Evolutionary conservation across 495 filamentous ascomycete species (phyloP).

Genomic region (Penicillium chermesinum): DNA sequence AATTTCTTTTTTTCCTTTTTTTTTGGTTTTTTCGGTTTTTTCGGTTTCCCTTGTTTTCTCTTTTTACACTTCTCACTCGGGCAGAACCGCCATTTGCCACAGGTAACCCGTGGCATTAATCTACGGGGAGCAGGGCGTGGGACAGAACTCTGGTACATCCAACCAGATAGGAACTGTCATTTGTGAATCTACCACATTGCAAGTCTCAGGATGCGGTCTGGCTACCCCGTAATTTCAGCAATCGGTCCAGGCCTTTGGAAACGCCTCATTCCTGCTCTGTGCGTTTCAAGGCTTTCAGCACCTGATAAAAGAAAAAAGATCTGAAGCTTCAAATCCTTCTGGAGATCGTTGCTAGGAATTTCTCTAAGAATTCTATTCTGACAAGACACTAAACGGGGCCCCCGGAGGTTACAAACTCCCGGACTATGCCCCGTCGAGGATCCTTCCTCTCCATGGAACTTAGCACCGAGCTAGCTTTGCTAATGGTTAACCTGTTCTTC

Average conservation of each 20-base stretch:
- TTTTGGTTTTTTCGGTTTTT: constrained; percentile 7
- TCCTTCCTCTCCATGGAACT: constrained; percentile 7
- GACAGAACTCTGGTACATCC: neutral
- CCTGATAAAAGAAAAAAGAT: constrained; percentile 1
- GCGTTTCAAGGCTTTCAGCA: neutral
- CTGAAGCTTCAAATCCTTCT: neutral
- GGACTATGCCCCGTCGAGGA: constrained; percentile 7
- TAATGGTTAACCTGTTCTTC: constrained; percentile 8
- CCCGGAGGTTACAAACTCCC: constrained; percentile 9
- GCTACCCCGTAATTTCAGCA: constrained; percentile 1
- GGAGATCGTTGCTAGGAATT: too few relatives aligned
- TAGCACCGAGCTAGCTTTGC: too few relatives aligned
- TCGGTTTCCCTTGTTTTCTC: neutral
- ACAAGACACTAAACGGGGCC: neutral
- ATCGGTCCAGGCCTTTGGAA: neutral
- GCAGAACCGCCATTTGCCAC: constrained; percentile 22
- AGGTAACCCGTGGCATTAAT: neutral
- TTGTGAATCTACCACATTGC: neutral
- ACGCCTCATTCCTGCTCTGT: neutral
- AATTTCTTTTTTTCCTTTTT: constrained; percentile 8
- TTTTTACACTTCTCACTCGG: constrained; percentile 11
- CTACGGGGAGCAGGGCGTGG: constrained; percentile 7
- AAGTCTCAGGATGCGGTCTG: neutral
- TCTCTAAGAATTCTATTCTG: too few relatives aligned
- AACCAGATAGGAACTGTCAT: neutral